phyloP scores from a whole-genome alignment of 2,329 filamentous ascomycete species.

The Alternaria infectoria region DNA sequence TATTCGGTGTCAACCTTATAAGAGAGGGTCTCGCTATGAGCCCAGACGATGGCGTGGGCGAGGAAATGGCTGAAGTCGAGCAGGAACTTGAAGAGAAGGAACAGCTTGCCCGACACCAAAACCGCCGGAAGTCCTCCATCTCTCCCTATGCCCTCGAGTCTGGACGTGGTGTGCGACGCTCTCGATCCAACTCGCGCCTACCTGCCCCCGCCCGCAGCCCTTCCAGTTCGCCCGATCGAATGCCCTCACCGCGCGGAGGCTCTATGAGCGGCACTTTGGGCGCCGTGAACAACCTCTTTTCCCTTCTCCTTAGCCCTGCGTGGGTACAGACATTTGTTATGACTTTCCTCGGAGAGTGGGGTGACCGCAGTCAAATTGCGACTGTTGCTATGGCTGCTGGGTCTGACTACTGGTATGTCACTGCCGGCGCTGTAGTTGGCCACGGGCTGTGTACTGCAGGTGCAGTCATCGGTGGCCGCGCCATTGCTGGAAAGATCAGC shows the following conservation, averaged over 20 bases:
- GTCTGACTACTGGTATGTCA: slow-evolving; percentile 99
- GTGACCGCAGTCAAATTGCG: slow-evolving; percentile 95
- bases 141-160: slow-evolving; percentile 82
- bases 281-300: slow-evolving; percentile 85
- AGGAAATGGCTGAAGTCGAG: slow-evolving; percentile 98
- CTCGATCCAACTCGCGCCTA: slow-evolving; percentile 75
- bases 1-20: slow-evolving; percentile 85
- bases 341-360: slow-evolving; percentile 99
- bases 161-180: slow-evolving; percentile 71
- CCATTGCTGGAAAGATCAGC: slow-evolving; percentile 92
- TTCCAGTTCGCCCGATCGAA: slow-evolving; percentile 61
- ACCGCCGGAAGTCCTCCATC: slow-evolving; percentile 70
- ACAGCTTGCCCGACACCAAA: slow-evolving; percentile 68
- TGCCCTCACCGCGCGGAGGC: slow-evolving; percentile 58
- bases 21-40: slow-evolving; percentile 89
- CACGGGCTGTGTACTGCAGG: slow-evolving; percentile 90
- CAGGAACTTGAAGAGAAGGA: slow-evolving; percentile 93
- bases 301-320: slow-evolving; percentile 86
- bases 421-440: slow-evolving; percentile 81
- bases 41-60: slow-evolving; percentile 86
- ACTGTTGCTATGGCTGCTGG: slow-evolving; percentile 99
- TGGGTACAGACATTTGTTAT: slow-evolving; percentile 99
- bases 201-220: slow-evolving; percentile 81
- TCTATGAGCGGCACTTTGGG: slow-evolving; percentile 59
- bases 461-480: slow-evolving; percentile 88